Base-by-base conservation (phyloP, 2,329 filamentous ascomycete species). In the Neopestalotiopsis clavispora region DNA sequence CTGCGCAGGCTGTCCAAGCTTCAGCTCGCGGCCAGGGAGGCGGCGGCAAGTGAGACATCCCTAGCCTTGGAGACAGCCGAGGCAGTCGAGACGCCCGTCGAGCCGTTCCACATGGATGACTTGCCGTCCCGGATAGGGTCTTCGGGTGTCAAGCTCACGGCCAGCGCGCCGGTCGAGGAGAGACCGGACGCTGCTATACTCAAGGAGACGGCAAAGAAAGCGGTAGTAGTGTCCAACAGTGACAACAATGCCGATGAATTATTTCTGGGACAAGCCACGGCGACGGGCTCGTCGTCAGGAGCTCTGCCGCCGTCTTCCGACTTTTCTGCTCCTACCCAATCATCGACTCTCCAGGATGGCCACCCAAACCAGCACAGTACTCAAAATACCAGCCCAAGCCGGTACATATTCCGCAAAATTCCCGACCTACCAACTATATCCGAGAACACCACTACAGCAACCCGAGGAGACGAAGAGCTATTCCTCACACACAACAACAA, bases 41-140 rank as follows among this genome's bases (percentile, higher is more conserved):
- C 79, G 66, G 73, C 71, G 58, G 77, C 75, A 57, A 75, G 73
- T 52, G 79, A 81, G 67, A 77, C 75, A 17, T 38, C 75, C 14
- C 72, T 73, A 52, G 74, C 69, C 40, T 49, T 66, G 12, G 70
- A 69, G 62, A 73, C 75, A 12, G 74, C 73, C 4, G 80, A 81
- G 30, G 77, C 77, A 28, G 79, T 74, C 65, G 78, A 79, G 14
- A 84, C 83, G 2, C 82, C 84, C 0, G 75, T 82, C 5, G 86
- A 86, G 67, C 83, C 85, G 3, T 86, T 87, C 68, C 82, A 85
- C 70, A 79, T 87, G 7, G 82, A 87, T 42, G 82, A 84, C 42
- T 74, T 87, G 14, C 78, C 83, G n/a, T 77, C 76, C 38, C 78
- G 81, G 45, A 82, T 84, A 64, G 80, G 80, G 61, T 81, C 81